A percentile compares a stretch with the other conserved stretches of the same genome.
Conservation (phyloP, 148 eudicot species). For the Silene uniflora region DNA sequence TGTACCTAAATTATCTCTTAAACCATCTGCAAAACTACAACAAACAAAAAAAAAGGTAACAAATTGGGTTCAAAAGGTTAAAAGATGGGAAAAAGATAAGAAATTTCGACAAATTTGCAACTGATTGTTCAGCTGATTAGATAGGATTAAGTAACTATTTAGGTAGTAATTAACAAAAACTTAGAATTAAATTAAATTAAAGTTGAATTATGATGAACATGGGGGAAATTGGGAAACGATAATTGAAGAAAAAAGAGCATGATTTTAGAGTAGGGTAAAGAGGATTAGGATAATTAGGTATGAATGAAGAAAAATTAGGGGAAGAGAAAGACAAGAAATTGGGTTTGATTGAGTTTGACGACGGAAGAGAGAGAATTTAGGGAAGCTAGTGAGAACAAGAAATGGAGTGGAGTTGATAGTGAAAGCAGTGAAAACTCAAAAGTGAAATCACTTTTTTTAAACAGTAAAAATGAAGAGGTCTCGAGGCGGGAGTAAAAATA, state of each 20-base stretch:
- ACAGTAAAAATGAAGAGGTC: not conserved
- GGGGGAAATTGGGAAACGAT: not conserved
- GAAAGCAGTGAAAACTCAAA: slow-evolving; percentile 7
- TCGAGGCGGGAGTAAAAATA: too few relatives aligned
- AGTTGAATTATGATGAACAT: not conserved
- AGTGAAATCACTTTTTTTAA: not conserved
- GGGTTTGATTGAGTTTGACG: slow-evolving; percentile 2
- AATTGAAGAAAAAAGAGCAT: not conserved
- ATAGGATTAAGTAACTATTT: not conserved
- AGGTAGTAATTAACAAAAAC: not conserved
- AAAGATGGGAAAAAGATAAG: not conserved
- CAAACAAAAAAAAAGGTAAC: not conserved
- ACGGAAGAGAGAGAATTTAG: not conserved
- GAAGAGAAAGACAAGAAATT: not conserved
- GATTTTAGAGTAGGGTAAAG: not conserved
- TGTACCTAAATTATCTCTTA: slow-evolving; percentile 14
- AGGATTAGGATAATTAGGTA: not conserved
- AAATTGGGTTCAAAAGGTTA: not conserved
- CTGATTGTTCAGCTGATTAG: not conserved
- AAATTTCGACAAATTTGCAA: slow-evolving; percentile 22
- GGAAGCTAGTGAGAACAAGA: not conserved
- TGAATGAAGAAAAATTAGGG: not conserved
- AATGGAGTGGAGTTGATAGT: slow-evolving; percentile 1
- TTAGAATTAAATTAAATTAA: not conserved
- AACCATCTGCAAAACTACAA: slow-evolving; percentile 19